These are phyloP conservation scores for Fusarium mangiferae DNA, from an alignment of 2,329 filamentous ascomycete species.

Conservation along the genomic window DNA sequence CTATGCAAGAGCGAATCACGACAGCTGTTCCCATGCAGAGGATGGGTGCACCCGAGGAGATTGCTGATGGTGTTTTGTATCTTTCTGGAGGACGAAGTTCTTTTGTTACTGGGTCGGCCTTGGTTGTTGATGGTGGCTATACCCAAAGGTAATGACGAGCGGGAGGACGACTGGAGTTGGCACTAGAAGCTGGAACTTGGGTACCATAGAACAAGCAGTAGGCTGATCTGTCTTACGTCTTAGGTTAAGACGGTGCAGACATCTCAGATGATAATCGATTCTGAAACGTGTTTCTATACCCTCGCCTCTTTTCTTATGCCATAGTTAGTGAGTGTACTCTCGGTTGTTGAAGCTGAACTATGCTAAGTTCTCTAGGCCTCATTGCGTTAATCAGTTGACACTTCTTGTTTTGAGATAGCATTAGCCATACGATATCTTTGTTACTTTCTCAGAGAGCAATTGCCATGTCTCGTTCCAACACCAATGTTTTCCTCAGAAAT, in stretches of 20 bases:
- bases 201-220: background rate
- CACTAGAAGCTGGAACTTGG: too few relatives aligned
- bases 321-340: background rate
- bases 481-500: too few relatives aligned
- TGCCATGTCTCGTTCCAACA: too few relatives aligned
- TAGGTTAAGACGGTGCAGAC: background rate
- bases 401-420: too few relatives aligned
- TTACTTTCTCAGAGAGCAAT: fast-evolving
- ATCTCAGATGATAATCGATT: background rate
- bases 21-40: slow-evolving; percentile 44
- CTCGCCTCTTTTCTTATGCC: too few relatives aligned
- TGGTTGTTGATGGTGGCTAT: slow-evolving; percentile 34
- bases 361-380: background rate
- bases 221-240: background rate
- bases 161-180: background rate
- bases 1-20: slow-evolving; percentile 39
- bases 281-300: background rate
- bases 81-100: slow-evolving; percentile 38
- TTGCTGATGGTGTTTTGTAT: slow-evolving; percentile 45
- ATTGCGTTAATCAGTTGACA: too few relatives aligned
- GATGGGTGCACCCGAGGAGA: slow-evolving; percentile 43
- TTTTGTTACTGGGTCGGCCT: slow-evolving; percentile 34
- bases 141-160: slow-evolving; percentile 19
- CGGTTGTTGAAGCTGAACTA: background rate
- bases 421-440: fast-evolving